Evolutionary conservation across 208 protist species (phyloP).

Genomic region (Acanthamoeba sp.): DNA sequence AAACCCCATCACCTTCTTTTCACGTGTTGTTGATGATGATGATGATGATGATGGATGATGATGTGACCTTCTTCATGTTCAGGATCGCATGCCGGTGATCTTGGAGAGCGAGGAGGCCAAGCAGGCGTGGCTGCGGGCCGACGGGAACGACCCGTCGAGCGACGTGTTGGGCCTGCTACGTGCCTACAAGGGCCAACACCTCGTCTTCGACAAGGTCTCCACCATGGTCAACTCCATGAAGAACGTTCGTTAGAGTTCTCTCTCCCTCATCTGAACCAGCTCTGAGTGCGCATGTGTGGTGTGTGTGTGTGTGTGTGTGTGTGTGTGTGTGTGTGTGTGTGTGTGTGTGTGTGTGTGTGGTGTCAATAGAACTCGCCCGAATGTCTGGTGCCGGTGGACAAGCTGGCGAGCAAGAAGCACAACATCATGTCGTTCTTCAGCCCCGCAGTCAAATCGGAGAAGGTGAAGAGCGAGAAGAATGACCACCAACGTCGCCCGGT

Average conservation of each 20-base stretch:
- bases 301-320: neutral
- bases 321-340: neutral
- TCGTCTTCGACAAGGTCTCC: conserved; percentile 15
- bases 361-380: conserved; percentile 29
- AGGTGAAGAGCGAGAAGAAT: neutral
- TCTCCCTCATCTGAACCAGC: neutral
- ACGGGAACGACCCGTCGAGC: neutral
- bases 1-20: neutral
- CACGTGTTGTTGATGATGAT: neutral
- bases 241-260: neutral
- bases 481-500: neutral
- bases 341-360: neutral
- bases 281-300: neutral
- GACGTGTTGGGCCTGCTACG: neutral
- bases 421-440: conserved; percentile 1
- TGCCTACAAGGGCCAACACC: neutral
- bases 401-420: neutral
- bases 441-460: neutral
- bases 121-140: neutral
- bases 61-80: neutral
- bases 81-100: conserved; percentile 43
- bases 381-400: neutral
- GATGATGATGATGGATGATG: too few species aligned
- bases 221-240: conserved; percentile 46
- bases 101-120: neutral